These are phyloP conservation scores for Plantago major DNA, from an alignment of 257 asterid genomes.

Conservation along the genomic window DNA sequence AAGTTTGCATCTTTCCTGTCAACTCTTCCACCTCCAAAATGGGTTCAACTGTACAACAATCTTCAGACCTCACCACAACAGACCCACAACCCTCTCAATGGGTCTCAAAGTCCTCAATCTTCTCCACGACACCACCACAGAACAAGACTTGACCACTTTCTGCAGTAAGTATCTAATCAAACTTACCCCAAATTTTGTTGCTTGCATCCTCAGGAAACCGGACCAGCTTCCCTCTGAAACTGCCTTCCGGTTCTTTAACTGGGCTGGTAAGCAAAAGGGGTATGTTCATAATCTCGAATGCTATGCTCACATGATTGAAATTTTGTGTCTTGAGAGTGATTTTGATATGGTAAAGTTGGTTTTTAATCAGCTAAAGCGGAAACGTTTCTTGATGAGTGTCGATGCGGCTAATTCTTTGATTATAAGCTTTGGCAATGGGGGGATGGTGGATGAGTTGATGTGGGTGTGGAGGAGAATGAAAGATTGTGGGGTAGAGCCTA, in stretches of 20 bases:
- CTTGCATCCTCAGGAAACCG: constrained; percentile 45
- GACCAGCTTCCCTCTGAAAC: constrained; percentile 32
- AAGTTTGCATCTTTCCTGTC: constrained; percentile 36
- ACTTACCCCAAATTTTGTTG: constrained; percentile 65
- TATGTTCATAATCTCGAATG: constrained; percentile 75
- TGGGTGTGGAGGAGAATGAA: constrained; percentile 89
- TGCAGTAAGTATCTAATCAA: constrained; percentile 61
- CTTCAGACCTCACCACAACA: constrained; percentile 61
- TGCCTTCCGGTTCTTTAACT: constrained; percentile 54
- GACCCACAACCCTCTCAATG: constrained; percentile 72
- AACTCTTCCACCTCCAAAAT: constrained; percentile 86
- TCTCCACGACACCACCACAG: constrained; percentile 35
- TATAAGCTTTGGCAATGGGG: constrained; percentile 77
- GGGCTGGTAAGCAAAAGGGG: constrained; percentile 82
- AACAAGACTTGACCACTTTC: constrained; percentile 48
- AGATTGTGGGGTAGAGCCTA: constrained; percentile 69
- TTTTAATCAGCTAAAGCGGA: constrained; percentile 47
- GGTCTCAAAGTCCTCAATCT: constrained; percentile 64
- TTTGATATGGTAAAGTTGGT: constrained; percentile 42
- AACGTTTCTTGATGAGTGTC: constrained; percentile 38
- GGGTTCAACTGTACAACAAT: constrained; percentile 79
- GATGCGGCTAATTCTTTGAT: constrained; percentile 64
- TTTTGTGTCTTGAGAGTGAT: constrained; percentile 47
- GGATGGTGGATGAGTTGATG: constrained; percentile 87
- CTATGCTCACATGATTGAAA: constrained; percentile 57